Evolutionary conservation across 305 asterid genomes (phyloP).

Genomic region (Fraxinus nigra): DNA sequence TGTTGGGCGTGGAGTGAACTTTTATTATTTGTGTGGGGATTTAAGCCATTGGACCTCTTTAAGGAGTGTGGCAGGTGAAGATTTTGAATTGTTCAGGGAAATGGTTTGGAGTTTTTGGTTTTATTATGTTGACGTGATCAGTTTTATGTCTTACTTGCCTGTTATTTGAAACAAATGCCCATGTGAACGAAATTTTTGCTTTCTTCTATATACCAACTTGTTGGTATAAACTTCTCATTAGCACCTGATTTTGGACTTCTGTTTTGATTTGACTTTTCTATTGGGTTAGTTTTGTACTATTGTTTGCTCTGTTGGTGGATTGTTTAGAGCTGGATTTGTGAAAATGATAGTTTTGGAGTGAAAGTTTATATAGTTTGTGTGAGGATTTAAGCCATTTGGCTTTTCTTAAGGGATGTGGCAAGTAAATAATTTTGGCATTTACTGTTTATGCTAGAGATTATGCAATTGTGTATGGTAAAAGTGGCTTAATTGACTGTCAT

Average conservation of each 20-base stretch:
- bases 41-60: not conserved
- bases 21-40: not conserved
- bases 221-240: not conserved
- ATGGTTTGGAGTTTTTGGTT: not conserved
- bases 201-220: not conserved
- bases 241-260: not conserved
- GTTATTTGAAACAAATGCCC: not conserved
- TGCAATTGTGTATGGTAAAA: not conserved
- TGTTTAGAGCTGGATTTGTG: not conserved
- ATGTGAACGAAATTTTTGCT: not conserved
- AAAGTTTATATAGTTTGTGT: not conserved
- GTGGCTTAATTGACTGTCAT: not conserved
- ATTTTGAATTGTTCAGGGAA: not conserved
- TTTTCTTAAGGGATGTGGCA: not conserved
- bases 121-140: not conserved
- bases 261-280: not conserved
- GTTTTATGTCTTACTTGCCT: not conserved
- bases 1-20: not conserved
- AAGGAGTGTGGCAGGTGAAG: not conserved
- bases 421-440: not conserved
- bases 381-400: not conserved
- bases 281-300: not conserved
- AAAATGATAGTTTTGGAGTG: not conserved
- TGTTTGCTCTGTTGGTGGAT: not conserved
- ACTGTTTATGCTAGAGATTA: not conserved